Conservation (phyloP, 2,329 filamentous ascomycete species). For the Penicillium digitatum region DNA sequence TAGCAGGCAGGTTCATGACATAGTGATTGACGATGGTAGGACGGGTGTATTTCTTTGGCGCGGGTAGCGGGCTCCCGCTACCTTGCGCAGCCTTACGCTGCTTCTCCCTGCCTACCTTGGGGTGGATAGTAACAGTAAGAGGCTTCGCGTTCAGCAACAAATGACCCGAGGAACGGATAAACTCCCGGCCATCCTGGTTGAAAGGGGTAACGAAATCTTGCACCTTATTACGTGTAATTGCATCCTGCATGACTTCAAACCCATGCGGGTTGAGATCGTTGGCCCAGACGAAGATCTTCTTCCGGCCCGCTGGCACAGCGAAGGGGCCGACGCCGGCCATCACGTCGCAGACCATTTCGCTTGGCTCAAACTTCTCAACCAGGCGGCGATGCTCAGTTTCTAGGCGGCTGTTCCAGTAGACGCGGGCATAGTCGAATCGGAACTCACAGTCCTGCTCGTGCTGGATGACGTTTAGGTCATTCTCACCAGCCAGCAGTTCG, state of each 20-base stretch:
- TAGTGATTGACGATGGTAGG: constrained; percentile 84
- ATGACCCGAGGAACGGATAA: constrained; percentile 69
- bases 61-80: constrained; percentile 30
- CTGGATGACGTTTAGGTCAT: constrained; percentile 78
- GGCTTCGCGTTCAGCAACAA: constrained; percentile 47
- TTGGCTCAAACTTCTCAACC: constrained; percentile 69
- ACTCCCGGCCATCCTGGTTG: constrained; percentile 75
- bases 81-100: constrained; percentile 22
- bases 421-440: constrained; percentile 87
- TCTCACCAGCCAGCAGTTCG: constrained; percentile 77
- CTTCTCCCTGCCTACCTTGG: constrained; percentile 37
- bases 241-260: constrained; percentile 66
- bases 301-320: constrained; percentile 84
- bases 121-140: constrained; percentile 51
- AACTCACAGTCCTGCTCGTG: constrained; percentile 82
- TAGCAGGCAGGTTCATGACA: constrained; percentile 95
- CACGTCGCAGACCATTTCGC: constrained; percentile 89
- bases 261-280: constrained; percentile 96
- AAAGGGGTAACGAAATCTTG: constrained; percentile 69
- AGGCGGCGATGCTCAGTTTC: constrained; percentile 84
- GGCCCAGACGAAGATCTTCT: constrained; percentile 86
- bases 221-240: constrained; percentile 76
- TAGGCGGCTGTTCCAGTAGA: constrained; percentile 96
- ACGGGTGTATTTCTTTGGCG: constrained; percentile 29
- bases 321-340: constrained; percentile 98